Conservation (phyloP, 1,284 basidiomycete species). For the Ustilago sp. region DNA sequence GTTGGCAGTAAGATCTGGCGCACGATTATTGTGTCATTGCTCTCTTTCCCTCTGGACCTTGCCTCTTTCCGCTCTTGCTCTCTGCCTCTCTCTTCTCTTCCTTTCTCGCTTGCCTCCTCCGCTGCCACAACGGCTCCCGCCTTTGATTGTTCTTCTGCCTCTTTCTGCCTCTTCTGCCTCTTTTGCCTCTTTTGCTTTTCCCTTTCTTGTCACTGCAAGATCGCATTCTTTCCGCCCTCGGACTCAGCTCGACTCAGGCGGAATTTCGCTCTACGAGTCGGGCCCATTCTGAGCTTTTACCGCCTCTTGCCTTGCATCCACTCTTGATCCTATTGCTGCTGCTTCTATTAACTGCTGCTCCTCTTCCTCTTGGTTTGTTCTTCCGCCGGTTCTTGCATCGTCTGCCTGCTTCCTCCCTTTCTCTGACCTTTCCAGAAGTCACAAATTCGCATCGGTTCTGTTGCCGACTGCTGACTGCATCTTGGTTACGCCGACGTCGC, state of each 20-base stretch:
- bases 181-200: neutral
- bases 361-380: neutral
- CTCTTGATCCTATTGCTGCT: neutral
- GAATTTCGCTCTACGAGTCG: neutral
- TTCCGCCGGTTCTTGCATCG: neutral
- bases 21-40: too few species aligned
- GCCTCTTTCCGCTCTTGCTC: neutral
- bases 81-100: neutral
- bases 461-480: neutral
- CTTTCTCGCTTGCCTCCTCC: neutral
- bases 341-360: neutral
- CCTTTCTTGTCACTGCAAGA: neutral
- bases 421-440: neutral
- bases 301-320: neutral
- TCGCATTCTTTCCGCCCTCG: neutral
- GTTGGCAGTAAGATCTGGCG: too few species aligned
- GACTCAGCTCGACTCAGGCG: neutral
- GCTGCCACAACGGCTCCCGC: conserved; percentile 3
- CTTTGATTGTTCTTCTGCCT: neutral
- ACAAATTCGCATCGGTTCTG: neutral
- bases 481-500: conserved; percentile 2
- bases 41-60: too few species aligned
- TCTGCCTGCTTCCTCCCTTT: neutral
- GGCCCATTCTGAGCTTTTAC: neutral
- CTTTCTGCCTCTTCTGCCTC: neutral